Percentiles rank a stretch among this genome's conserved stretches.
Evolutionary conservation across 805 yeast genomes (phyloP).

Genomic region (Saccharomycopsis fibuligera): DNA sequence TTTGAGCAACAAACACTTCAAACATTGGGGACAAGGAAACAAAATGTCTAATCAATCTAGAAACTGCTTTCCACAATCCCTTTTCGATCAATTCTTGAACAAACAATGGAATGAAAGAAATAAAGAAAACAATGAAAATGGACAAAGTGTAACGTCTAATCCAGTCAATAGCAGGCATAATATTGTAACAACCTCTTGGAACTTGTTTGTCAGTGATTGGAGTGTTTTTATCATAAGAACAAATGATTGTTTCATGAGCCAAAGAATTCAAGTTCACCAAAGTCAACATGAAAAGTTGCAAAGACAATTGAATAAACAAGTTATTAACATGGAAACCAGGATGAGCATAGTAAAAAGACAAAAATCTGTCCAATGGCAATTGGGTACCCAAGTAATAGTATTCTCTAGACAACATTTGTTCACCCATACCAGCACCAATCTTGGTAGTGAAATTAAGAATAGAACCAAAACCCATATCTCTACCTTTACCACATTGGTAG

Average conservation of each 20-base stretch:
- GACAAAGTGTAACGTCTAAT: constrained; percentile 82
- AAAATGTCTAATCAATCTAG: constrained; percentile 69
- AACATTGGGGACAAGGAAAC: constrained; percentile 82
- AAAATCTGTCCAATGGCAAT: constrained; percentile 79
- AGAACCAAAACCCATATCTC: constrained; percentile 91
- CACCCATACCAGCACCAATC: constrained; percentile 99
- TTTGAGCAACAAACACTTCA: constrained; percentile 93
- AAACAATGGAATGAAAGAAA: constrained; percentile 80
- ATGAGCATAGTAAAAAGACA: constrained; percentile 93
- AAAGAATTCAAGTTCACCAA: constrained; percentile 75
- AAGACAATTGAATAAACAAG: constrained; percentile 76
- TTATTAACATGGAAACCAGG: constrained; percentile 95
- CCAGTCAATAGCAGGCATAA: constrained; percentile 87
- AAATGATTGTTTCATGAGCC: constrained; percentile 61
- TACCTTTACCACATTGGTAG: constrained; percentile 94
- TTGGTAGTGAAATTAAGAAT: constrained; percentile 90
- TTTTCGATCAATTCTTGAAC: constrained; percentile 86
- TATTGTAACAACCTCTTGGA: constrained; percentile 82
- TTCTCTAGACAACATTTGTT: constrained; percentile 86
- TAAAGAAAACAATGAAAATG: constrained; percentile 86
- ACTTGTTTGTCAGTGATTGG: constrained; percentile 68
- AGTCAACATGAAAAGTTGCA: constrained; percentile 80
- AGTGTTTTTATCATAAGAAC: constrained; percentile 56
- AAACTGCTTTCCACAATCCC: constrained; percentile 69
- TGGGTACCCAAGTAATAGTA: constrained; percentile 87